phyloP scores from a whole-genome alignment of 768 basidiomycete species.

The Leccinum rimulosum region DNA sequence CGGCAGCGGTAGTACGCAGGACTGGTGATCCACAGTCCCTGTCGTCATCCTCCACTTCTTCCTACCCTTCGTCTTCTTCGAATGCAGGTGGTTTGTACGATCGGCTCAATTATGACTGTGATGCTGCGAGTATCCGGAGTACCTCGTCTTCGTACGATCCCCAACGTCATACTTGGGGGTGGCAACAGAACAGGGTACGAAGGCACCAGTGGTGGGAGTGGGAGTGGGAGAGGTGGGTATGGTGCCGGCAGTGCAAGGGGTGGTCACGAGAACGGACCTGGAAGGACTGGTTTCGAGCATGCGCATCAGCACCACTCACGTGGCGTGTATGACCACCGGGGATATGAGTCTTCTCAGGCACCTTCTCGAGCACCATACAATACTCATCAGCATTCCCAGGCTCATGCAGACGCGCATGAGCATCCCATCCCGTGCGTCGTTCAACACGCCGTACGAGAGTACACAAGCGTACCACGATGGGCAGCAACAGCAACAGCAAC shows the following conservation, averaged over 20 bases:
- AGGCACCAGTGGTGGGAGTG: constrained; percentile 10
- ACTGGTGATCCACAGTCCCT: constrained; percentile 11
- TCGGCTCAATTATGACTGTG: constrained; percentile 23
- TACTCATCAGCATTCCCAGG: constrained; percentile 17
- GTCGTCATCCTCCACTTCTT: constrained; percentile 13
- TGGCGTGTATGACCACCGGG: constrained; percentile 26
- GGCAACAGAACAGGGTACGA: constrained; percentile 16
- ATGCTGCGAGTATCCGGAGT: constrained; percentile 13
- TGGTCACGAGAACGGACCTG: constrained; percentile 22
- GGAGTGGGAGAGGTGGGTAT: constrained; percentile 24
- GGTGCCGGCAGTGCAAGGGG: constrained; percentile 14
- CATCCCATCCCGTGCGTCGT: constrained; percentile 19
- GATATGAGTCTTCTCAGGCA: constrained; percentile 26
- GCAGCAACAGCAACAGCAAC: constrained; percentile 23
- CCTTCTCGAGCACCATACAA: constrained; percentile 20
- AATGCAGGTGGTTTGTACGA: constrained; percentile 21
- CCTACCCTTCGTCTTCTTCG: constrained; percentile 20
- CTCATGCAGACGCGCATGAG: constrained; percentile 20
- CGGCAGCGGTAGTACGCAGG: constrained; percentile 11
- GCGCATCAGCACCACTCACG: constrained; percentile 27
- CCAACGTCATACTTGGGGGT: constrained; percentile 15
- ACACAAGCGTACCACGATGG: constrained; percentile 28
- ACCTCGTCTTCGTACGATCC: constrained; percentile 19
- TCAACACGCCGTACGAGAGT: constrained; percentile 26
- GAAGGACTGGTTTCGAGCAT: constrained; percentile 24